These are phyloP conservation scores for Meira nashicola DNA, from an alignment of 1,284 basidiomycete genomes.

Conservation along the genomic window DNA sequence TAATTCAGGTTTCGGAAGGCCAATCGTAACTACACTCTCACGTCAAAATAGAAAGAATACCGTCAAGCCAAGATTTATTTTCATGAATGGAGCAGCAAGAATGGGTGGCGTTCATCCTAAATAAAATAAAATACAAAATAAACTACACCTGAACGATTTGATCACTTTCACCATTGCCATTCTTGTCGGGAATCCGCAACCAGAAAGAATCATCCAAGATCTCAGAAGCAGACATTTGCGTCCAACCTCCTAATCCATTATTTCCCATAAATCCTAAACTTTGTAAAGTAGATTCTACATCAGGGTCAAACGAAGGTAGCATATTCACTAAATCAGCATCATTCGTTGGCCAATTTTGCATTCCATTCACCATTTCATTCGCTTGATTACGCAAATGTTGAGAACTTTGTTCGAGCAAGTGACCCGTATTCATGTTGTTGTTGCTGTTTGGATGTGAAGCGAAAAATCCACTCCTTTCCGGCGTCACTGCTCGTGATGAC, in stretches of 20 bases:
- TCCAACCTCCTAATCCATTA: conserved; percentile 1
- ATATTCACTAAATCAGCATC: background rate
- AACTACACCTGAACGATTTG: no score
- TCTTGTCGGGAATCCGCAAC: background rate
- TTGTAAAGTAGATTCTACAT: background rate
- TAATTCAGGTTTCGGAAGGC: no score
- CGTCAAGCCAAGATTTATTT: no score
- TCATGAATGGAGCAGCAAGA: no score
- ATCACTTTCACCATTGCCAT: no score
- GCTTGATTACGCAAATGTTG: background rate
- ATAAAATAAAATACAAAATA: no score
- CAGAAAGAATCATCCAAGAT: conserved; percentile 7
- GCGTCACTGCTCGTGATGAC: background rate
- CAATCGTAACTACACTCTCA: no score
- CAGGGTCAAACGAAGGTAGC: background rate
- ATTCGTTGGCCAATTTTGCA: background rate
- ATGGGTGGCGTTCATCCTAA: no score
- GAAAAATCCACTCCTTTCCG: background rate
- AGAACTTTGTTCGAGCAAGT: background rate
- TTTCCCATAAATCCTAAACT: background rate
- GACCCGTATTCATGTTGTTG: conserved; percentile 6
- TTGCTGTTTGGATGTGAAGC: background rate
- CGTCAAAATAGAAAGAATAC: no score
- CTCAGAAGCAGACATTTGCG: background rate
- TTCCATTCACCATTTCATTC: background rate